These are phyloP conservation scores for Neurospora intermedia DNA, from an alignment of 495 filamentous ascomycete species.

Conservation along the genomic window DNA sequence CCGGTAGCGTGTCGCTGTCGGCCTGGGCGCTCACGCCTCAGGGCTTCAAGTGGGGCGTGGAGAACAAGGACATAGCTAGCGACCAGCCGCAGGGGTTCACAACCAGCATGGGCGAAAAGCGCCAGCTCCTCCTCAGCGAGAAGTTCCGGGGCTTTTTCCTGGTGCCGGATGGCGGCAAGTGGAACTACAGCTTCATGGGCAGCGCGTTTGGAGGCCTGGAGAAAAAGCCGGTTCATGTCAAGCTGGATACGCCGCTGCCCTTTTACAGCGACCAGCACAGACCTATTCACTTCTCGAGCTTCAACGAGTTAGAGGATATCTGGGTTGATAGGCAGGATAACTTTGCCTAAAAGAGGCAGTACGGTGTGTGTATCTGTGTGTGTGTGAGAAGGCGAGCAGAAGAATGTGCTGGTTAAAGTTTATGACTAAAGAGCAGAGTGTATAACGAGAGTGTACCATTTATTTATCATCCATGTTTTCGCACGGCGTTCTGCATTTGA, in stretches of 20 bases:
- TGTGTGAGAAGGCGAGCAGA: background rate
- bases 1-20: conserved; percentile 90
- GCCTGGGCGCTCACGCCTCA: conserved; percentile 85
- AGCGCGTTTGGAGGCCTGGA: conserved; percentile 73
- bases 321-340: conserved; percentile 81
- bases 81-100: conserved; percentile 92
- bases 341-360: conserved; percentile 51
- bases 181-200: conserved; percentile 99
- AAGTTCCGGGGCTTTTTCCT: conserved; percentile 92
- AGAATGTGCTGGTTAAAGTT: background rate
- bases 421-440: background rate
- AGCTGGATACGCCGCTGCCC: conserved; percentile 78
- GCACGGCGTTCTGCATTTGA: conserved; percentile 7
- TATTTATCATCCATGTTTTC: conserved; percentile 1
- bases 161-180: conserved; percentile 79
- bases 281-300: conserved; percentile 88
- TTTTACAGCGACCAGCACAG: conserved; percentile 95
- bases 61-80: conserved; percentile 85
- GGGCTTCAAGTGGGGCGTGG: conserved; percentile 94
- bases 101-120: conserved; percentile 88
- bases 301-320: conserved; percentile 82
- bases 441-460: background rate
- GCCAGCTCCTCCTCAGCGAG: conserved; percentile 83
- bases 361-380: background rate
- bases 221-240: conserved; percentile 82